phyloP scores from a whole-genome alignment of 306 rosid species.

The Mucuna pruriens region DNA sequence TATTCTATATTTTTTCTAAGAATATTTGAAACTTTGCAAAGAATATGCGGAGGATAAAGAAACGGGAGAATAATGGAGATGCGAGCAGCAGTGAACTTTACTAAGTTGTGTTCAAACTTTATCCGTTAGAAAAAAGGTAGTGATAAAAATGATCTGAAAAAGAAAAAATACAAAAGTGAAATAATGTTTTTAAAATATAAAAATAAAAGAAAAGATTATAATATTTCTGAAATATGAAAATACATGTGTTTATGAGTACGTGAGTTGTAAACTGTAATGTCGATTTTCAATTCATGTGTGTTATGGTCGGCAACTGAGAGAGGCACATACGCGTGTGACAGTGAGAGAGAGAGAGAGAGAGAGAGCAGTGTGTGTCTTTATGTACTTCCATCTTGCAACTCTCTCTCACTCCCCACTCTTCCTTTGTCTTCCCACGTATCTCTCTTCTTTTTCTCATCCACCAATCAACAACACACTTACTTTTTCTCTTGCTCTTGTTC shows the following conservation, averaged over 20 bases:
- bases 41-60: too few relatives aligned
- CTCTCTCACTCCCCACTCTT: slow-evolving; percentile 38
- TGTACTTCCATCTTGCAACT: slow-evolving; percentile 35
- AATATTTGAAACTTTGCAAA: too few relatives aligned
- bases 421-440: not conserved
- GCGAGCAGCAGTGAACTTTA: too few relatives aligned
- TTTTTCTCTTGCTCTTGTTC: not conserved
- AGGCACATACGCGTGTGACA: slow-evolving; percentile 45
- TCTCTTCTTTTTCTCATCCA: not conserved
- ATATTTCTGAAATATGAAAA: too few relatives aligned
- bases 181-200: too few relatives aligned
- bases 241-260: not conserved
- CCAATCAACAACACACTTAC: slow-evolving; percentile 3
- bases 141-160: too few relatives aligned
- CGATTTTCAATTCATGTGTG: slow-evolving; percentile 35
- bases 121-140: too few relatives aligned
- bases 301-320: slow-evolving; percentile 63
- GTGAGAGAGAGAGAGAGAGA: slow-evolving; percentile 1
- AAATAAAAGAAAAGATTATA: too few relatives aligned
- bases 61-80: too few relatives aligned
- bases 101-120: too few relatives aligned
- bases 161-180: too few relatives aligned
- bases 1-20: too few relatives aligned
- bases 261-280: slow-evolving; percentile 32
- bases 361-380: slow-evolving; percentile 7